Base-by-base conservation (phyloP, 352 stramenopile genomes). In the Blastocystis sp. region DNA sequence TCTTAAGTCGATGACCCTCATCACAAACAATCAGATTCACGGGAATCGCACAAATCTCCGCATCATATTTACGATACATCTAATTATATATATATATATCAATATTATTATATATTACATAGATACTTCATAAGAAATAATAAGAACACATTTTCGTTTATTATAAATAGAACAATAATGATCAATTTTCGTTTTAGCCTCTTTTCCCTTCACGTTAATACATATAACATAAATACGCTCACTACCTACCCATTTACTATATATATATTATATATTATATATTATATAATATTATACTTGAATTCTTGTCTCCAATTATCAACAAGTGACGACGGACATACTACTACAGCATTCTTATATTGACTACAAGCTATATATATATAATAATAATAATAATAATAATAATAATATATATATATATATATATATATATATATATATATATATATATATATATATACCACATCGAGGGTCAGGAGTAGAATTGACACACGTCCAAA, bases 1-100 rank as follows among this genome's bases (percentile, higher is more conserved):
- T 75, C 66, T 79, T 80, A 11, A 82, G 58, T 16, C 72, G 66
- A 65, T 82, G 75, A 4, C 72, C 75, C 58, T 82, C 75, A 52
- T 82, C 75, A 6, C 76, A 69, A 0, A 82, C 67, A 25, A 82
- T 56, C 2, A 79, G 44, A 21, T 67, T 68, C 39, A 75, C 52
- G n/a, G 67, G 58, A 34, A 28, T 42, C 32, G 55, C 67, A 13
- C 36, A 32, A 16, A 64, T 48, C 2, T 5, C 21, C 21, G 44
- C 48, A 31, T 35, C 48, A 24, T 45, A 58, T n/a, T 19, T 13
- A 47, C 62, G 47, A 13, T 44, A 62, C 34, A 57, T 25, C 70
- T 67, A 9, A 24, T n/a, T n/a, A n/a, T n/a, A n/a, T n/a, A n/a
- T n/a, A n/a, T n/a, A n/a, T n/a, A n/a, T n/a, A n/a, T n/a, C n/a